Evolutionary conservation across 371 early-diverging fungal species (phyloP).

Genomic region (Coemansia sp.): DNA sequence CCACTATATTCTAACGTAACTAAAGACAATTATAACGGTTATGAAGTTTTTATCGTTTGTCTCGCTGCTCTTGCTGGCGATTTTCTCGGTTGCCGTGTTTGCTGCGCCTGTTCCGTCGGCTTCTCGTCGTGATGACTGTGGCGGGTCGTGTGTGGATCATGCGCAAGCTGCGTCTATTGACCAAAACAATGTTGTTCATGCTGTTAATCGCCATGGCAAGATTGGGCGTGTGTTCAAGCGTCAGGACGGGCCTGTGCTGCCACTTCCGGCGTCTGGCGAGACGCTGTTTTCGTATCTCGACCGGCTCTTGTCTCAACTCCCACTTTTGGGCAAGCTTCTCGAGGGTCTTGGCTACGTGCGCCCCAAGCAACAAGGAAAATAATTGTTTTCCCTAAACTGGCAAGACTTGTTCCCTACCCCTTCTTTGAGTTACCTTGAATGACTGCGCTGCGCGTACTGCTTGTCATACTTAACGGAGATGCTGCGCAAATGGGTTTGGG

Average conservation of each 20-base stretch:
- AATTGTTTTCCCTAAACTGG: background rate
- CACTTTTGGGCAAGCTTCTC: constrained; percentile 30
- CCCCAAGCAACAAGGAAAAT: constrained; percentile 13
- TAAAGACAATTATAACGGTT: background rate
- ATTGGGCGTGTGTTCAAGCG: constrained; percentile 4
- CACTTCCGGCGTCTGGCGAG: constrained; percentile 38
- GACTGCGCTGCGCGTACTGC: constrained; percentile 6
- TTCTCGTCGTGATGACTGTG: background rate
- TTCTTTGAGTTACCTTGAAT: background rate
- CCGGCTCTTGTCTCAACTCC: constrained; percentile 26
- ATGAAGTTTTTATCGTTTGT: constrained; percentile 18
- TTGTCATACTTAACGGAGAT: background rate
- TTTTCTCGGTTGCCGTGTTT: constrained; percentile 3
- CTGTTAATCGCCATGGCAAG: background rate
- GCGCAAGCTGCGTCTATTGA: background rate
- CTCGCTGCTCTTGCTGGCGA: constrained; percentile 1
- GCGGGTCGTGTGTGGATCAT: background rate
- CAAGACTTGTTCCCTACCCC: no score
- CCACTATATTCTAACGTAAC: background rate
- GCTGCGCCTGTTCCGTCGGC: constrained; percentile 9
- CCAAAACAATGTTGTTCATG: background rate
- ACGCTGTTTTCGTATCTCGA: constrained; percentile 35
- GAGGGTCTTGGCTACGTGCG: constrained; percentile 38
- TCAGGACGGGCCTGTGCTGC: constrained; percentile 15
- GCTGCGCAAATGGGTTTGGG: background rate